A percentile compares a stretch with the other conserved stretches of the same genome.
phyloP scores from a whole-genome alignment of 108 stramenopile species.

The Skeletonema marinoi region DNA sequence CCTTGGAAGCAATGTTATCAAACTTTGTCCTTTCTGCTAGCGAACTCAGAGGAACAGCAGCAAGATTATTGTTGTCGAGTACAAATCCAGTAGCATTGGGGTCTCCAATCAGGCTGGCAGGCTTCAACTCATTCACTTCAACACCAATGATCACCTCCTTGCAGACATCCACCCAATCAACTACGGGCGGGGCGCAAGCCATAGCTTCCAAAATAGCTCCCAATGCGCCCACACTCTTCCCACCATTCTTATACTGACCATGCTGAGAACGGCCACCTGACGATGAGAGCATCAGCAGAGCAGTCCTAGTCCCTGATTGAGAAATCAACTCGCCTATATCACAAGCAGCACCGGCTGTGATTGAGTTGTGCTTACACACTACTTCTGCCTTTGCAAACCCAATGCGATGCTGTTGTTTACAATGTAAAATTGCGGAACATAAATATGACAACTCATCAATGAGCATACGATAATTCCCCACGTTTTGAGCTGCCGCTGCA shows the following conservation, averaged over 20 bases:
- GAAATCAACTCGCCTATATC: slow-evolving; percentile 59
- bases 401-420: slow-evolving; percentile 10
- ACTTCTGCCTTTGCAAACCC: slow-evolving; percentile 8
- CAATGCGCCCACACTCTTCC: slow-evolving; percentile 11
- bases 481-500: slow-evolving; percentile 58
- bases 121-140: neutral
- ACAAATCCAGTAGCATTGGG: neutral
- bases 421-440: slow-evolving; percentile 58
- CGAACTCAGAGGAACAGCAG: neutral
- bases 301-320: slow-evolving; percentile 38
- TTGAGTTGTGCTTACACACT: slow-evolving; percentile 17
- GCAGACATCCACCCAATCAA: slow-evolving; percentile 1
- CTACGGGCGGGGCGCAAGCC: slow-evolving; percentile 18
- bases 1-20: slow-evolving; percentile 34
- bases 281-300: slow-evolving; percentile 14
- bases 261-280: neutral
- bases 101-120: neutral
- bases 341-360: slow-evolving; percentile 48
- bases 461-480: slow-evolving; percentile 70
- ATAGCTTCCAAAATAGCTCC: slow-evolving; percentile 41
- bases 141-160: neutral
- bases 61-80: slow-evolving; percentile 15
- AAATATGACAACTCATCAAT: slow-evolving; percentile 76
- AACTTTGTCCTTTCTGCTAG: slow-evolving; percentile 6
- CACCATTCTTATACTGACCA: neutral